These are phyloP conservation scores for Helicostylum pulchrum DNA, from an alignment of 192 early-diverging fungal genomes.

Conservation along the genomic window DNA sequence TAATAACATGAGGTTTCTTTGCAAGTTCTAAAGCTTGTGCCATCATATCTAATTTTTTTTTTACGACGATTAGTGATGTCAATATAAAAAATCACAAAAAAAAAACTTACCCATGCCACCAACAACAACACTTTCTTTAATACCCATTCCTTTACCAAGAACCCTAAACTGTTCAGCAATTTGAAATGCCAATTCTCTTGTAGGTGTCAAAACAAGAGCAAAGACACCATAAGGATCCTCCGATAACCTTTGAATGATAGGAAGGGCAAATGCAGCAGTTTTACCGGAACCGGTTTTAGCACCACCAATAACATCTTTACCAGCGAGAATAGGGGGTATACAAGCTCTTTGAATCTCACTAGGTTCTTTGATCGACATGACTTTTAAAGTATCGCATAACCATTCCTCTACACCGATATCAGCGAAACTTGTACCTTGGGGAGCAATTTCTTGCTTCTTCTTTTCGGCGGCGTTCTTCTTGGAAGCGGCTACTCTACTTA, in stretches of 20 bases:
- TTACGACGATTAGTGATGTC: not conserved
- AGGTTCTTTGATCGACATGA: constrained; percentile 80
- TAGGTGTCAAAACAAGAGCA: constrained; percentile 94
- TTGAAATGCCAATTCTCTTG: constrained; percentile 96
- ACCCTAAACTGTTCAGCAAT: constrained; percentile 98
- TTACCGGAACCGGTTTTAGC: constrained; percentile 98
- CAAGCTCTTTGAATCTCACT: constrained; percentile 93
- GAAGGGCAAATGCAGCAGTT: constrained; percentile 96
- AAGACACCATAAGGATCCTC: constrained; percentile 97
- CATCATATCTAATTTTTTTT: constrained; percentile 75
- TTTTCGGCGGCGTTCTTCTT: not conserved
- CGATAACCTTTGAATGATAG: constrained; percentile 91
- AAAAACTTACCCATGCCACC: constrained; percentile 74
- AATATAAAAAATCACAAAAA: not conserved
- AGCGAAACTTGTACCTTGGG: constrained; percentile 48
- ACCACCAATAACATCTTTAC: constrained; percentile 83
- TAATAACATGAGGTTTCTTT: constrained; percentile 83
- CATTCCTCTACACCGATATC: constrained; percentile 79
- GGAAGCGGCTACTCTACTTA: constrained; percentile 11
- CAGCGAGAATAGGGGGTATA: constrained; percentile 69
- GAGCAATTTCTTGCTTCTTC: constrained; percentile 4
- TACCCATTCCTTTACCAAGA: constrained; percentile 81
- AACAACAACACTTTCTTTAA: constrained; percentile 84
- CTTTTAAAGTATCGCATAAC: constrained; percentile 72
- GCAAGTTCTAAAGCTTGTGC: constrained; percentile 85